phyloP scores from a whole-genome alignment of 2,329 filamentous ascomycete species.

The Xylariales sp. region DNA sequence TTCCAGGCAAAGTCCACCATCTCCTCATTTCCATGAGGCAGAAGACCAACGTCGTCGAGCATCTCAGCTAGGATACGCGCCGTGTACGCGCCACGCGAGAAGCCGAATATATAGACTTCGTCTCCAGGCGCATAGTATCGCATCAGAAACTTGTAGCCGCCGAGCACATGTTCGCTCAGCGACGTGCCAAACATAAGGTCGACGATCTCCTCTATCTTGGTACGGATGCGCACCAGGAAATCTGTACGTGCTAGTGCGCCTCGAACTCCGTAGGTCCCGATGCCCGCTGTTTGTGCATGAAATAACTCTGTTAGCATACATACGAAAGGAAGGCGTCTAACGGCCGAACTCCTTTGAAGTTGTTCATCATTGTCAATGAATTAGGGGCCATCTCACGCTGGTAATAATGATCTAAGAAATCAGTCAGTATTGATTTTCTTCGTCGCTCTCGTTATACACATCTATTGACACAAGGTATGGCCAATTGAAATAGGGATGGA shows the following conservation, averaged over 20 bases:
- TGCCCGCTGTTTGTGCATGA: conserved; percentile 41
- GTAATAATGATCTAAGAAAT: conserved; percentile 48
- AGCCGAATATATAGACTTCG: conserved; percentile 51
- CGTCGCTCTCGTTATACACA: too few relatives aligned
- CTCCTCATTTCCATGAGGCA: conserved; percentile 48
- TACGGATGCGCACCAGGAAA: not conserved
- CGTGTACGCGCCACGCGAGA: conserved; percentile 47
- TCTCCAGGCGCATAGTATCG: conserved; percentile 44
- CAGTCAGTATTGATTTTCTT: too few relatives aligned
- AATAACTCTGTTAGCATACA: too few relatives aligned
- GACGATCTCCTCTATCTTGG: conserved; percentile 31
- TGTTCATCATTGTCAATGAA: too few relatives aligned
- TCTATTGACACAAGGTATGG: too few relatives aligned
- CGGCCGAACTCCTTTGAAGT: too few relatives aligned
- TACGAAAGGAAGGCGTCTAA: too few relatives aligned
- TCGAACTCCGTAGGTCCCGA: conserved; percentile 42
- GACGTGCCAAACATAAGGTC: conserved; percentile 40
- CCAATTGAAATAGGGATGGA: too few relatives aligned
- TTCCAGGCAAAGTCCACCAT: conserved; percentile 49
- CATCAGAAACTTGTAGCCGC: conserved; percentile 51
- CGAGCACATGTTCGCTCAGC: conserved; percentile 47
- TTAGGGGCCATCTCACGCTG: conserved; percentile 38
- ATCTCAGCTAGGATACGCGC: conserved; percentile 49
- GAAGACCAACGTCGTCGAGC: conserved; percentile 42
- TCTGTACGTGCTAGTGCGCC: too few relatives aligned